These are phyloP conservation scores for Cryptosporidium canis DNA, from an alignment of 169 alveolate genomes.

Conservation along the genomic window DNA sequence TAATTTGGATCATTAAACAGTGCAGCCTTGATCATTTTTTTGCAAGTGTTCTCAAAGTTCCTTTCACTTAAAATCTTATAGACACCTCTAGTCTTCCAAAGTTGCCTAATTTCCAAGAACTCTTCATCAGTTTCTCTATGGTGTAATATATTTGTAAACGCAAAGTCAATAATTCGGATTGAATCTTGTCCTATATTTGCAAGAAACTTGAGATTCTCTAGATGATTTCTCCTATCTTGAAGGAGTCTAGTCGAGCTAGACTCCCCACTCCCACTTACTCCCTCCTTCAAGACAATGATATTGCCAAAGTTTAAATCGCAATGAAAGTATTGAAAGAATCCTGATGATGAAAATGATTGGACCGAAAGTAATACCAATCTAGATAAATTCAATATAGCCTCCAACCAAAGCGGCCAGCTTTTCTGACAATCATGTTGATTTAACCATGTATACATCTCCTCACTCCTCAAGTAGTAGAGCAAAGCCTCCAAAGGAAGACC, in stretches of 20 bases:
- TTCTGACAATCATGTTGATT: not conserved
- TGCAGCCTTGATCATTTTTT: slow-evolving; percentile 32
- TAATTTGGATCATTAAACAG: slow-evolving; percentile 65
- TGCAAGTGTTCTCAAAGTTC: slow-evolving; percentile 35
- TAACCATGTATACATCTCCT: slow-evolving; percentile 17
- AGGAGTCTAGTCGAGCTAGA: not conserved
- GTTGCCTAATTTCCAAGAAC: not conserved
- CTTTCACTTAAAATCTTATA: slow-evolving; percentile 7
- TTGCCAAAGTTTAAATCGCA: slow-evolving; percentile 68
- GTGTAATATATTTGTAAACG: slow-evolving; percentile 34
- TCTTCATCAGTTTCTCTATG: slow-evolving; percentile 17
- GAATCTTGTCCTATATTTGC: not conserved
- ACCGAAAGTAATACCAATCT: not conserved
- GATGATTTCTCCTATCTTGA: slow-evolving; percentile 11
- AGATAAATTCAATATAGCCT: slow-evolving; percentile 6
- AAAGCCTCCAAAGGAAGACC: slow-evolving; percentile 19
- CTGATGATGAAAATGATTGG: slow-evolving; percentile 54
- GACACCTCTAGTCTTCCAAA: not conserved
- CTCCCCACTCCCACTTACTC: not conserved
- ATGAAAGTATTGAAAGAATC: slow-evolving; percentile 31
- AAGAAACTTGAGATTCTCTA: not conserved
- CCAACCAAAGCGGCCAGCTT: slow-evolving; percentile 47
- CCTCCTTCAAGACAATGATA: not conserved
- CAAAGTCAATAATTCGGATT: slow-evolving; percentile 46
- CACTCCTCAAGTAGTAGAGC: slow-evolving; percentile 42